These are phyloP conservation scores for Ceriops decandra DNA, from an alignment of 345 rosid genomes.

Conservation along the genomic window DNA sequence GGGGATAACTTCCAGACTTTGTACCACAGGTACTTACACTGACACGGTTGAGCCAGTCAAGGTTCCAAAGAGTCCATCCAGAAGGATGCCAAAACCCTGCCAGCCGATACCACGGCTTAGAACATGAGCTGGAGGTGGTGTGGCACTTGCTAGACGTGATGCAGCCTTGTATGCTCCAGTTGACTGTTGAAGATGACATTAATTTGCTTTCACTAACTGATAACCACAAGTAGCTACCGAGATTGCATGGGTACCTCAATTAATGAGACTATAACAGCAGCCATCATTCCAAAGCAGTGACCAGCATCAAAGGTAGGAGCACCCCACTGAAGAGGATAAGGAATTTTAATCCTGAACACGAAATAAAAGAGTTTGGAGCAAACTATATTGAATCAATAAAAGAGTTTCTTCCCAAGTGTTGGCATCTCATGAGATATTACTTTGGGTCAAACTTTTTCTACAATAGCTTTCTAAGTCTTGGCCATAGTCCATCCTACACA, in stretches of 20 bases:
- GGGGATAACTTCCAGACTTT: conserved; percentile 7
- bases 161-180: conserved; percentile 98
- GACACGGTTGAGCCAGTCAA: conserved; percentile 78
- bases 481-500: too few species aligned
- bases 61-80: conserved; percentile 84
- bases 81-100: conserved; percentile 96
- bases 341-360: conserved; percentile 77
- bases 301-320: conserved; percentile 98
- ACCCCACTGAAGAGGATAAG: conserved; percentile 99
- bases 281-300: conserved; percentile 98
- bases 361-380: conserved; percentile 1
- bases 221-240: background rate
- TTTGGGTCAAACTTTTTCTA: background rate
- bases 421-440: background rate
- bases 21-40: conserved; percentile 48
- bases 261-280: conserved; percentile 86
- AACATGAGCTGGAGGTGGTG: conserved; percentile 97
- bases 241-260: conserved; percentile 56
- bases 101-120: conserved; percentile 99
- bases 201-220: conserved; percentile 1
- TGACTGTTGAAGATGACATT: conserved; percentile 44
- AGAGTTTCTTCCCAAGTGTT: too few species aligned
- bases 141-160: conserved; percentile 91
- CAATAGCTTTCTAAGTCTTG: background rate
- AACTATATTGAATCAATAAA: background rate